These are phyloP conservation scores for Pelargonium myrrhifolium DNA, from an alignment of 441 rosid species.

Conservation along the genomic window DNA sequence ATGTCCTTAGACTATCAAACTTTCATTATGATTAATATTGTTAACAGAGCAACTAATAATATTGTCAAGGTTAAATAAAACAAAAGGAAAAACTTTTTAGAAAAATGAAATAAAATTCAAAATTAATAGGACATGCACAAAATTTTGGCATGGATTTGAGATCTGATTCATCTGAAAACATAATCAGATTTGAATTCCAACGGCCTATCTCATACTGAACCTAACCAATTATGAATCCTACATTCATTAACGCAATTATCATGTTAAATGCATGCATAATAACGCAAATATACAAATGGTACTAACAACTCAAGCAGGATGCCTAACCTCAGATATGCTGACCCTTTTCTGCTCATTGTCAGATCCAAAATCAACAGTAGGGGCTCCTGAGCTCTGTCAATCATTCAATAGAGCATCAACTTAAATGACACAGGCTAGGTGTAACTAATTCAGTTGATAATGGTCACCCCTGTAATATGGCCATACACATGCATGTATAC, in stretches of 20 bases:
- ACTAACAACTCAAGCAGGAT: constrained; percentile 18
- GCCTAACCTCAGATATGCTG: constrained; percentile 66
- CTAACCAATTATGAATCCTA: neutral
- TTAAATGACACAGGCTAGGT: neutral
- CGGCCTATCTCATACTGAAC: neutral
- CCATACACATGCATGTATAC: constrained; percentile 2
- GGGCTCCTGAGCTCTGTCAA: constrained; percentile 46
- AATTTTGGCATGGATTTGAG: neutral
- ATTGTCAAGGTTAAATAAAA: neutral
- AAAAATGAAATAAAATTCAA: neutral
- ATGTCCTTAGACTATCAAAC: neutral
- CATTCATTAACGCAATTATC: neutral
- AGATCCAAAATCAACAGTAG: constrained; percentile 73
- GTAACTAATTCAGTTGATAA: neutral
- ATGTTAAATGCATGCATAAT: constrained; percentile 7
- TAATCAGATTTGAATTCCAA: neutral
- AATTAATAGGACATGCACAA: neutral
- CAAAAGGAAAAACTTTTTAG: neutral
- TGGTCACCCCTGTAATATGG: neutral
- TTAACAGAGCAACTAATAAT: neutral
- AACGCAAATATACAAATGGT: constrained; percentile 9
- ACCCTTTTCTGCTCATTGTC: constrained; percentile 46
- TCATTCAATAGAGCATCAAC: neutral
- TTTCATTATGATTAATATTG: neutral
- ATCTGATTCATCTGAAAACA: neutral